phyloP scores from a whole-genome alignment of 2,329 filamentous ascomycete species.

The Corinectria fuckeliana region DNA sequence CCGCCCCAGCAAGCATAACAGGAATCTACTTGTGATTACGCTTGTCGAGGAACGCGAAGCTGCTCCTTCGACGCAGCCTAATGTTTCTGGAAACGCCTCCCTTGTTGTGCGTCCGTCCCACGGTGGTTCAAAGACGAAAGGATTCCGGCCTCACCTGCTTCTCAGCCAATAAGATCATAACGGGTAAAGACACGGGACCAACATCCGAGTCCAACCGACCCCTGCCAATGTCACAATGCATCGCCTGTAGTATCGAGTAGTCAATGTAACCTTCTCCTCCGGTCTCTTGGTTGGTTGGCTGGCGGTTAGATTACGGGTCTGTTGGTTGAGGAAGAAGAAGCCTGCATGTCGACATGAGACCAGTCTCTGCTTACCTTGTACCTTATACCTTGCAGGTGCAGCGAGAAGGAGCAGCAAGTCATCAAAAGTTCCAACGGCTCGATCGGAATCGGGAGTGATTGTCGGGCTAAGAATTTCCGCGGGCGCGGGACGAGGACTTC shows the following conservation, averaged over 20 bases:
- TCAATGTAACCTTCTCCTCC: background rate
- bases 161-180: background rate
- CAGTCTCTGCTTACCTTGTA: background rate
- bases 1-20: background rate
- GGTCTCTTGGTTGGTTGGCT: background rate
- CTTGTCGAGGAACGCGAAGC: background rate
- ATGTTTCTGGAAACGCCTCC: background rate
- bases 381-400: background rate
- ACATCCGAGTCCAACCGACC: background rate
- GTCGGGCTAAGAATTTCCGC: background rate
- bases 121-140: background rate
- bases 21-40: background rate
- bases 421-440: background rate
- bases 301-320: background rate
- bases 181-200: background rate
- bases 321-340: background rate
- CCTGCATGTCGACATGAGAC: constrained; percentile 1
- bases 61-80: background rate
- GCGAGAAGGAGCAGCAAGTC: background rate
- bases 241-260: background rate
- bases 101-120: background rate
- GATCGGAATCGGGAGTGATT: background rate
- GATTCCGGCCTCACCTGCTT: background rate
- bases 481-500: no score
- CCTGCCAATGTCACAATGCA: no score